Base-by-base conservation (phyloP, 768 basidiomycete species). In the Polyporus arcularius region DNA sequence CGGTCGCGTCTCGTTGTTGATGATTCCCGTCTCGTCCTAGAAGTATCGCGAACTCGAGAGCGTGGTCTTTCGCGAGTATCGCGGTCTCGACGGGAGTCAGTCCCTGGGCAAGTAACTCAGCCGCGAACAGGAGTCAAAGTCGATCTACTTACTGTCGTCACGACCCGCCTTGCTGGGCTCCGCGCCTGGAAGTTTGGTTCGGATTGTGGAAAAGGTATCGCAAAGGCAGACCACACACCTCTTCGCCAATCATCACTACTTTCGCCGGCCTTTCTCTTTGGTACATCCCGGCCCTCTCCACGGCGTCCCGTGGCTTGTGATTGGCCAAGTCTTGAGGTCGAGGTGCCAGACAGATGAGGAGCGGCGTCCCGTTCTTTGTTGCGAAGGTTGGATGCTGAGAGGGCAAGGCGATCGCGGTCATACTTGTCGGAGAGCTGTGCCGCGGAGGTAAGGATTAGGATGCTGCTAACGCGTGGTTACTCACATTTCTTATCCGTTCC, bases 181-280 rank as follows among this genome's bases (percentile, higher is more conserved):
- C 54, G 78, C 71, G 63, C 78, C 82, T 85, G 60, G 16, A 57
- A 59, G n/a, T 4, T 14, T 32, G 21, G 28, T 30, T 8, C 6
- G 8, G 3, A 18, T n/a, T 51, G 42, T 58, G 53, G 21, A 55
- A 10, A 32, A 26, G 26, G n/a, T 30, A 18, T 10, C 18, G 12
- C 18, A 8, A n/a, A 35, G 10, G 45, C 26, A 57, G 46, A 53
- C 45, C 9, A 73, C 81, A 64, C 67, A 91, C 92, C 89, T 84
- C 89, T 82, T 70, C 92, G 82, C 92, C 92, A 94, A 69, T 94
- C 92, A 67, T 93, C 90, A 66, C 84, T 86, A 28, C 78, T 79
- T 71, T 93, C 92, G 40, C 86, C 89, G 46, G 80, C 79, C 73
- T 88, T 88, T 76, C 86, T 87, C 77, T 84, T 89, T 47, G 76